Percentiles rank a stretch among this genome's conserved stretches.
Evolutionary conservation across 306 rosid species (phyloP).

Genomic region (apple (Malus domestica)): ASM211411v1 NC_041803.1:17048001-17048500

Average conservation of each 20-base stretch:
- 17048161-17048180: neutral
- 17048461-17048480: neutral
- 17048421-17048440: slow-evolving; percentile 52
- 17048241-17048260: neutral
- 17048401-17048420: slow-evolving; percentile 93
- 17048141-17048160: slow-evolving; percentile 13
- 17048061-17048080: slow-evolving; percentile 72
- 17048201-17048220: neutral
- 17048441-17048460: slow-evolving; percentile 3
- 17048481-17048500: slow-evolving; percentile 8
- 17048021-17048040: slow-evolving; percentile 88
- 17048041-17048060: slow-evolving; percentile 76
- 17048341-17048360: slow-evolving; percentile 75
- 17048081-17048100: slow-evolving; percentile 73
- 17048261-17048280: neutral
- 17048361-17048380: slow-evolving; percentile 88
- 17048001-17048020: slow-evolving; percentile 97
- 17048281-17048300: slow-evolving; percentile 8
- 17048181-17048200: neutral
- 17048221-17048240: neutral
- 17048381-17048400: slow-evolving; percentile 87
- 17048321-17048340: slow-evolving; percentile 9
- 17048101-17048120: slow-evolving; percentile 64
- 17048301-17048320: neutral
- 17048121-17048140: slow-evolving; percentile 15